Base-by-base conservation (phyloP, 805 yeast genomes). In the Brettanomyces custersianus region DNA sequence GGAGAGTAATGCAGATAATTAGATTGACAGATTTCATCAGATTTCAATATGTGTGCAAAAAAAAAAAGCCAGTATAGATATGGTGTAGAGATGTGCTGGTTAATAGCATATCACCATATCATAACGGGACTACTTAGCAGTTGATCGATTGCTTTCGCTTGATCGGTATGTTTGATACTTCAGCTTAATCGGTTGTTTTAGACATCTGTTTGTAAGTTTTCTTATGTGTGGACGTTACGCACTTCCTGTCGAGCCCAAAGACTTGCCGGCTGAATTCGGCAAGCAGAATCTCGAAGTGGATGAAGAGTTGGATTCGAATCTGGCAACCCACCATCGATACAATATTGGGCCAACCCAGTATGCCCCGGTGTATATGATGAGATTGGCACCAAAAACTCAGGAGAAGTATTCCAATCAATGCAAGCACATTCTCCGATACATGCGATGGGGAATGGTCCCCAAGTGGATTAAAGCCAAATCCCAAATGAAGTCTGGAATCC, bases 361-460 rank as follows among this genome's bases (percentile, higher is more conserved):
- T 11, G 74, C 65, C 1, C 81, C 65, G 28, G 76, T 55, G 36
- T 68, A 42, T 41, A 41, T 20, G 19, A 20, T 30, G 23, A 6
- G 20, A 12, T n/a, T n/a, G 8, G 11, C 23, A 5, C 35, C 6
- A 8, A 11, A 25, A 3, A 25, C 28, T 25, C 29, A 39, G 30
- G 23, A 22, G 19, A 19, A 29, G 16, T 17, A 20, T 46, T 31
- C n/a, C 30, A 38, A 12, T 17, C 11, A 35, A 9, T 32, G 41
- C 49, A 37, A 26, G 30, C 49, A 45, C 26, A 40, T 49, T 3
- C 23, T 72, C 3, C 60, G 71, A 38, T 66, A 68, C 30, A 83
- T 84, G 92, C 70, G 68, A 32, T 87, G 94, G 83, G 92, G 95
- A 0, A 58, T 86, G 25, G 67, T 83, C 1, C 95, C 95, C 0